Evolutionary conservation across 768 basidiomycete genomes (phyloP).

Genomic region (Porphyrellus cyaneotinctus): DNA sequence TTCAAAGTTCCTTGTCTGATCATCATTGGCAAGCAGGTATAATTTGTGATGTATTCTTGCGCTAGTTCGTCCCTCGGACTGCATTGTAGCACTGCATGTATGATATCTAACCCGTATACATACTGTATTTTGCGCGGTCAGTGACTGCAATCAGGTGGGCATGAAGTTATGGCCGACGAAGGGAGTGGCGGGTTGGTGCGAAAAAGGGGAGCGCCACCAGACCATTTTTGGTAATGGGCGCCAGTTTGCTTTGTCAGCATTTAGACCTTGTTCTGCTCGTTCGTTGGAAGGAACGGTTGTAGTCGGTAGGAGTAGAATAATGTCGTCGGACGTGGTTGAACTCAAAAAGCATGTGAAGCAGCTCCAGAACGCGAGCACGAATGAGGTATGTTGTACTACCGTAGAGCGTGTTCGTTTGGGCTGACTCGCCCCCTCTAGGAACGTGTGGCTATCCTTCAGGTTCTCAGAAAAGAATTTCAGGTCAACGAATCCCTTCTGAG

Average conservation of each 20-base stretch:
- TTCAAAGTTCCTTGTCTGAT: too few species aligned
- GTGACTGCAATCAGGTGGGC: too few species aligned
- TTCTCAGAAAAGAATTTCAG: slow-evolving; percentile 60
- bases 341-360: slow-evolving; percentile 79
- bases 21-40: too few species aligned
- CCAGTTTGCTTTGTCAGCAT: slow-evolving; percentile 22
- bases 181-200: too few species aligned
- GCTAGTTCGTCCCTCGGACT: too few species aligned
- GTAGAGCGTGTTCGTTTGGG: background rate
- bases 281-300: background rate
- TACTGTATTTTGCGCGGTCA: background rate
- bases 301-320: slow-evolving; percentile 25
- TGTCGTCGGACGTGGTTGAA: slow-evolving; percentile 45
- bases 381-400: slow-evolving; percentile 44
- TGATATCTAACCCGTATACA: too few species aligned
- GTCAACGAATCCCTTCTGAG: slow-evolving; percentile 72
- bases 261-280: background rate
- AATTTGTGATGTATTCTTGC: too few species aligned
- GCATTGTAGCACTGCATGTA: too few species aligned
- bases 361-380: slow-evolving; percentile 58
- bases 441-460: slow-evolving; percentile 52
- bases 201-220: too few species aligned
- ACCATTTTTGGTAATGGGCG: too few species aligned
- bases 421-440: slow-evolving; percentile 46
- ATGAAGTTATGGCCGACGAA: too few species aligned